phyloP scores from a whole-genome alignment of 2,329 filamentous ascomycete species.

The Rutstroemia sp. region DNA sequence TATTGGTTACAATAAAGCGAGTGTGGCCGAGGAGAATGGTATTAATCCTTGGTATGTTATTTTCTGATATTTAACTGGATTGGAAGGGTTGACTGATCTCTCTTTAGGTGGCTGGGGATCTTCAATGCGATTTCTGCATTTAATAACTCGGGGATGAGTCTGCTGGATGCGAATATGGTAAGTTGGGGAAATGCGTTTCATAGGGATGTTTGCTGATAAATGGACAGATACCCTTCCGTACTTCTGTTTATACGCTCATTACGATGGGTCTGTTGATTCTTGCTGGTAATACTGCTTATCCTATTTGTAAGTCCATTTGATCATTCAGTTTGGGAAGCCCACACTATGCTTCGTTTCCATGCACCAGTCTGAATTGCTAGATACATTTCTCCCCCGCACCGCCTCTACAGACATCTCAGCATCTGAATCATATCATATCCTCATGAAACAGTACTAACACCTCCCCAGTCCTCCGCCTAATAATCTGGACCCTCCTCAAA shows the following conservation, averaged over 20 bases:
- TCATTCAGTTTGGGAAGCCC: background rate
- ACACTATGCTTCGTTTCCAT: background rate
- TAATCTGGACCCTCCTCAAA: conserved; percentile 46
- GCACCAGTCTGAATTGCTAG: background rate
- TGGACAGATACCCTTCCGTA: conserved; percentile 34
- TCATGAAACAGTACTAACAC: background rate
- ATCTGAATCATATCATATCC: background rate
- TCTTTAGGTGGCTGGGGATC: conserved; percentile 49
- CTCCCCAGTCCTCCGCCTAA: conserved; percentile 49
- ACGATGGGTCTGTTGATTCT: conserved; percentile 50
- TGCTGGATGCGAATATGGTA: conserved; percentile 58
- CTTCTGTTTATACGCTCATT: conserved; percentile 34
- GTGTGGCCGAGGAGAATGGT: conserved; percentile 44
- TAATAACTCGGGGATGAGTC: conserved; percentile 64
- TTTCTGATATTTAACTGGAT: background rate
- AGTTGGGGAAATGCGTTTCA: conserved; percentile 13
- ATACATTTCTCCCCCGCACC: conserved; percentile 26
- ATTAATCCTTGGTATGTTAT: conserved; percentile 48
- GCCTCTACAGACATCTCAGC: background rate
- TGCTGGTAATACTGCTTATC: conserved; percentile 53
- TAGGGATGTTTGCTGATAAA: background rate
- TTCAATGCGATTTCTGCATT: conserved; percentile 64
- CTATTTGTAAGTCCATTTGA: background rate
- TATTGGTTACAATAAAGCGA: conserved; percentile 45
- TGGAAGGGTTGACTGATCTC: background rate